Evolutionary conservation across 129 eudicot species (phyloP), one percentile per base, ranked within the genome.

Genomic region (Pittosporum tobira): DNA sequence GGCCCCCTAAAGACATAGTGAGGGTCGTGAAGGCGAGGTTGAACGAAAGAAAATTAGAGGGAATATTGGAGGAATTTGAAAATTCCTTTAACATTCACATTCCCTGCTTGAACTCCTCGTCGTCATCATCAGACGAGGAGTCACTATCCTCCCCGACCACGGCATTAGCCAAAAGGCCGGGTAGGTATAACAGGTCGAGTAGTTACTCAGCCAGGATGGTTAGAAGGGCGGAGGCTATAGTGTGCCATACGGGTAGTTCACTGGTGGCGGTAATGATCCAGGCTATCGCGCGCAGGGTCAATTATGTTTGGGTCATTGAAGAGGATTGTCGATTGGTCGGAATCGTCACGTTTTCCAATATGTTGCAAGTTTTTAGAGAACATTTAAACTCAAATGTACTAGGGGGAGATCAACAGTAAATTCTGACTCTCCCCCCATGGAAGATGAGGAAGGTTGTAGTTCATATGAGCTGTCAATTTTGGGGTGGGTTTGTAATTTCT

Each of bases 201-300:
- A 78, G 97, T 62, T 71, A 78, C 67, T 79, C 91, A 1, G 85
- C 88, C 1, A 77, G 95, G 75, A 78, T 81, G 70, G 75, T 71
- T 49, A 70, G 74, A 57, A 71, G 72, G 72, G 79, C 88, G 0
- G 89, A 82, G 82, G 88, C 95, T 11, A 83, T 86, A 0, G 89
- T 86, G 30, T 90, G 95, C 55, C 75, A 78, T 49, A 82, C 81
- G 0, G 62, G 82, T 30, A 90, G 95, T 65, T 90, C 98, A 59
- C 51, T 90, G 70, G 87, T 83, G 68, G 98, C 98, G 1, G 98
- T 90, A 49, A 90, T 85, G 95, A 70, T 86, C 5, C 98, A 90
- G 45, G 95, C 98, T 1, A 73, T 90, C 9, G 64, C 95, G 1
- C 94, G 80, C 49, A 84, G 98, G 0, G 87, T 86, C 38, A 90